These are phyloP conservation scores for Amesomyces nigricolor DNA, from an alignment of 2,329 filamentous ascomycete genomes.

Conservation along the genomic window DNA sequence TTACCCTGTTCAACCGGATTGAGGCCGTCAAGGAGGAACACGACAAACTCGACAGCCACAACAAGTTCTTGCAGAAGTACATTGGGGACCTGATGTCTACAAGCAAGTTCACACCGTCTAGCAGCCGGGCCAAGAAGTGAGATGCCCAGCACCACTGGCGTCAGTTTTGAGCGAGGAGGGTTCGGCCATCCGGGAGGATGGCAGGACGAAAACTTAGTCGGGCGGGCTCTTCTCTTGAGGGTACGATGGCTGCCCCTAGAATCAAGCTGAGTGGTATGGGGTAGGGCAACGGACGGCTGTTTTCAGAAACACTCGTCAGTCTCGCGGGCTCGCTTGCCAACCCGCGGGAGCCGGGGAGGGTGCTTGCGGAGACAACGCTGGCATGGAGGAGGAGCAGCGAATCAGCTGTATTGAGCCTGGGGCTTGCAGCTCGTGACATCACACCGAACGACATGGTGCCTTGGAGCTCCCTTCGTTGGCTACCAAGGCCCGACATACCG, in stretches of 20 bases:
- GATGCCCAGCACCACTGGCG: neutral
- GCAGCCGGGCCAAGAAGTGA: conserved; percentile 50
- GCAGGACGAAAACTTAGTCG: neutral
- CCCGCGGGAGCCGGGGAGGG: too few species aligned
- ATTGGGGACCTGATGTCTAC: conserved; percentile 92
- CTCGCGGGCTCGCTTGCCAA: too few species aligned
- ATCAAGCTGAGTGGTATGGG: too few species aligned
- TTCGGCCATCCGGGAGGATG: neutral
- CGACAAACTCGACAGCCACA: conserved; percentile 93
- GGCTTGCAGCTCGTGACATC: neutral
- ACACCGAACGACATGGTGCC: neutral
- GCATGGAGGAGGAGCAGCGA: too few species aligned
- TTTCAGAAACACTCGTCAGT: too few species aligned
- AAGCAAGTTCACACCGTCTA: conserved; percentile 62
- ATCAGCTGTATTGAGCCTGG: too few species aligned
- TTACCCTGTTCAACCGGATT: conserved; percentile 87
- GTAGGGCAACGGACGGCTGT: too few species aligned
- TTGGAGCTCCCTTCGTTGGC: neutral
- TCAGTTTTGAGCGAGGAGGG: neutral
- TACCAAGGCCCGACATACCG: neutral
- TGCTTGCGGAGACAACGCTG: too few species aligned
- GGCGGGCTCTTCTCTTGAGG: too few species aligned
- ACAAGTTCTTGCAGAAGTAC: conserved; percentile 96
- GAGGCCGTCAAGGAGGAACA: conserved; percentile 92
- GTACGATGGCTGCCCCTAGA: too few species aligned